Evolutionary conservation across 257 asterid genomes (phyloP), one percentile per base, ranked within the genome.

Genomic region (Nicotiana tomentosiformis): DNA sequence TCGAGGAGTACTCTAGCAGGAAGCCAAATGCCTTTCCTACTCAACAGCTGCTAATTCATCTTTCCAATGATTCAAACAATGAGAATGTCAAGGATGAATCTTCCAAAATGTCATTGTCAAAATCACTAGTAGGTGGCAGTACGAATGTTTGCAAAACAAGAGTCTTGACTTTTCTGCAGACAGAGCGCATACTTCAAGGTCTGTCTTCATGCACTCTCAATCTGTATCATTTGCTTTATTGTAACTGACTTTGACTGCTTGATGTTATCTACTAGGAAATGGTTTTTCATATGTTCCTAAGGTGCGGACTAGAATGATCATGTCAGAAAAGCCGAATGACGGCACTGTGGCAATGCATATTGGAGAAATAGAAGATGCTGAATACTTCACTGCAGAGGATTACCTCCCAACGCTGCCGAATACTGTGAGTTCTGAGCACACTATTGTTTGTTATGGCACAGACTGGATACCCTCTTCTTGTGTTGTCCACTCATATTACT

Each of bases 301-400:
- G 90, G 87, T 88, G 79, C 88, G 86, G 84, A 89, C 93, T 61
- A 93, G 95, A 87, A 83, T 96, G 92, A 91, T 94, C 89, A 89
- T 96, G 98, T 94, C 99, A 7, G 98, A 94, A 93, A 93, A 90
- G 89, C 93, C 94, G 60, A 88, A 83, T 85, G 99, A 96, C 86
- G 97, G 98, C 84, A 83, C 90, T 53, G 99, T 96, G 78, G 97
- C 98, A 51, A 49, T 90, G 87, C 92, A 90, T 91, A 91, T 94
- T 35, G 98, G 99, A 77, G 98, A 96, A 68, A 92, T 94, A 82
- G 97, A 93, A 57, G 90, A 90, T 72, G 86, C 67, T 70, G 96
- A 89, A 15, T 94, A 91, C 87, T 87, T 87, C 82, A 91, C 94
- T 53, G 94, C 86, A 15, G 97, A 94, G 87, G 98, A 96, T 81